Evolutionary conservation across 1,284 basidiomycete genomes (phyloP).

Genomic region (Rhodotorula sp.): DNA sequence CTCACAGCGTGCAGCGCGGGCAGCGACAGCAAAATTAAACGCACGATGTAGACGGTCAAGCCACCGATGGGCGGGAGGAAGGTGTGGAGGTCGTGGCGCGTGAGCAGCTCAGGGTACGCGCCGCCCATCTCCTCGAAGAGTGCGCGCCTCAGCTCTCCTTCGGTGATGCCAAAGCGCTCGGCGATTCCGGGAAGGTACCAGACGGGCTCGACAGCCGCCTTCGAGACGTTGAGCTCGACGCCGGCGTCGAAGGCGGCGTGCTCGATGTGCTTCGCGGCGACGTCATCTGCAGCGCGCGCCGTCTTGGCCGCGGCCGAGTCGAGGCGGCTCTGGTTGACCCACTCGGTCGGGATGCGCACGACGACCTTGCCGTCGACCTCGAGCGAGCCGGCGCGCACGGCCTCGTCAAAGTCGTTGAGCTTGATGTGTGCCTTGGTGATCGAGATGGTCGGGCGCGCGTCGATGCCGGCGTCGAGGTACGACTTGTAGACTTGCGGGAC

Average conservation of each 20-base stretch:
- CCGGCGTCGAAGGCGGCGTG: constrained; percentile 63
- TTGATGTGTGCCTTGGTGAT: constrained; percentile 83
- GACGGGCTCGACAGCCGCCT: constrained; percentile 62
- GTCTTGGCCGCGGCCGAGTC: constrained; percentile 51
- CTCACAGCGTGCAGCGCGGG: background rate
- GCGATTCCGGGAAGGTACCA: constrained; percentile 89
- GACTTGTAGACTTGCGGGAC: constrained; percentile 73
- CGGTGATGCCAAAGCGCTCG: constrained; percentile 69
- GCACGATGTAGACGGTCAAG: constrained; percentile 90
- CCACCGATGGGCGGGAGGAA: constrained; percentile 94
- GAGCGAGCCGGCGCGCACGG: constrained; percentile 68
- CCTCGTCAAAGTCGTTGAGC: constrained; percentile 85
- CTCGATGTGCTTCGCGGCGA: constrained; percentile 62
- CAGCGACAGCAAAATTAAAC: constrained; percentile 28
- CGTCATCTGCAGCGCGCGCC: constrained; percentile 52
- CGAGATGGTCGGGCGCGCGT: constrained; percentile 81
- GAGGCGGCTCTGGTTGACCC: constrained; percentile 41
- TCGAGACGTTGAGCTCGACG: constrained; percentile 81
- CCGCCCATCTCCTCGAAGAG: constrained; percentile 77
- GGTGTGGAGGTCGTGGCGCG: constrained; percentile 89
- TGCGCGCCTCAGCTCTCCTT: constrained; percentile 77
- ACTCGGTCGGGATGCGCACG: constrained; percentile 51
- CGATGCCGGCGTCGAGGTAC: constrained; percentile 57
- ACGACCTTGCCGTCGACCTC: constrained; percentile 81
- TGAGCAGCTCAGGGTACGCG: constrained; percentile 87